Base-by-base conservation (phyloP, 2,329 filamentous ascomycete genomes). In the Septoria linicola region DNA sequence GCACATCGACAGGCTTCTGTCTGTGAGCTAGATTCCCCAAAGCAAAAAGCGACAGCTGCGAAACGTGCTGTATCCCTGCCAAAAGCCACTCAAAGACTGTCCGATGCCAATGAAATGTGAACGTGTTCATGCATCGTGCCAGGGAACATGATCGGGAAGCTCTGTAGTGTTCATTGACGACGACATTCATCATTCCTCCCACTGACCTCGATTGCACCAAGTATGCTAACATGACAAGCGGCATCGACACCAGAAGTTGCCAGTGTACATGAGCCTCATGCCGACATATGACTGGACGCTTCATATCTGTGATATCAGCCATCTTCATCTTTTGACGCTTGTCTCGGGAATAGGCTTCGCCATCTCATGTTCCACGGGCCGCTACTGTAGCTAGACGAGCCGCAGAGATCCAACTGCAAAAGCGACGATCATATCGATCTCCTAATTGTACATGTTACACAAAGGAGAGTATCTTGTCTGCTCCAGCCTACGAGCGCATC, bases 61-160 rank as follows among this genome's bases (percentile, higher is more conserved):
- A 25, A 19, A 51, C 31, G 31, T 40, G 43, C 21, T 34, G n/a
- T 14, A 21, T 16, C 25, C 32, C 34, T 40, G 25, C 34, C 37
- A 36, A 21, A 34, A 31, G n/a, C n/a, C n/a, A n/a, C 32, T 34
- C 49, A 46, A 17, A n/a, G 27, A 35, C 25, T 23, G 23, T 34
- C 25, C 48, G 41, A 40, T 25, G 35, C 49, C 49, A 51, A 51
- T 51, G 41, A 27, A 40, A 45, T 25, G 23, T 16, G 25, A 51
- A 51, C 49, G 48, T 51, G 48, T 40, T 45, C 32, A 51, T 41
- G 43, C 41, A 44, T 40, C 47, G 37, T 42, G 39, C 17, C 25
- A 30, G 41, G 16, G 32, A 35, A 35, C 32, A n/a, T n/a, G 32
- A 35, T 17, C 32, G 16, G 13, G 16, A 35, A 27, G 23, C 23